Conservation (phyloP, 2,329 filamentous ascomycete genomes). For the Plectosphaerella sp. region DNA sequence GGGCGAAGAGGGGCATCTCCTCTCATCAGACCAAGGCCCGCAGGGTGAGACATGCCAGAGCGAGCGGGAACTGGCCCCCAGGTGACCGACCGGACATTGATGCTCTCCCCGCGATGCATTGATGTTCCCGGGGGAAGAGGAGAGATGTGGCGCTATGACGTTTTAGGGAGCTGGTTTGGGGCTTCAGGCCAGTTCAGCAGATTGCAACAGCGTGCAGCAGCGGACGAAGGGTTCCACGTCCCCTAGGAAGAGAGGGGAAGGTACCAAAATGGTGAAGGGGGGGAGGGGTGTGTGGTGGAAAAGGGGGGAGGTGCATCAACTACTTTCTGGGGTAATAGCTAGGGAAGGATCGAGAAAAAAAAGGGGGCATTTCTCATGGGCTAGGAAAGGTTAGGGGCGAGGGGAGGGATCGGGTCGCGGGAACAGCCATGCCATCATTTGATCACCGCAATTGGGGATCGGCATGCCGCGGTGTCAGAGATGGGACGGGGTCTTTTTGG, state of each 20-base stretch:
- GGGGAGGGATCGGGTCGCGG: not conserved
- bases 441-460: not conserved
- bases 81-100: no score
- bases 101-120: no score
- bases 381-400: not conserved
- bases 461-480: not conserved
- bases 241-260: not conserved
- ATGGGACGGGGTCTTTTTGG: not conserved
- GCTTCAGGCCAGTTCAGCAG: not conserved
- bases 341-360: not conserved
- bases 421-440: not conserved
- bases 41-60: no score
- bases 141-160: not conserved
- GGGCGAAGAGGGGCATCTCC: no score
- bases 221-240: not conserved
- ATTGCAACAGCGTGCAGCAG: not conserved
- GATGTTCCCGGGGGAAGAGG: not conserved
- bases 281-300: not conserved
- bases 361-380: not conserved
- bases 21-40: no score
- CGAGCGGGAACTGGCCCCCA: no score
- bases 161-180: not conserved
- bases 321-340: constrained; percentile 3
- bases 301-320: not conserved
- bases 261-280: not conserved